A percentile compares a stretch with the other conserved stretches of the same genome.
phyloP scores from a whole-genome alignment of 768 basidiomycete species.

The Clavaria fumosa region DNA sequence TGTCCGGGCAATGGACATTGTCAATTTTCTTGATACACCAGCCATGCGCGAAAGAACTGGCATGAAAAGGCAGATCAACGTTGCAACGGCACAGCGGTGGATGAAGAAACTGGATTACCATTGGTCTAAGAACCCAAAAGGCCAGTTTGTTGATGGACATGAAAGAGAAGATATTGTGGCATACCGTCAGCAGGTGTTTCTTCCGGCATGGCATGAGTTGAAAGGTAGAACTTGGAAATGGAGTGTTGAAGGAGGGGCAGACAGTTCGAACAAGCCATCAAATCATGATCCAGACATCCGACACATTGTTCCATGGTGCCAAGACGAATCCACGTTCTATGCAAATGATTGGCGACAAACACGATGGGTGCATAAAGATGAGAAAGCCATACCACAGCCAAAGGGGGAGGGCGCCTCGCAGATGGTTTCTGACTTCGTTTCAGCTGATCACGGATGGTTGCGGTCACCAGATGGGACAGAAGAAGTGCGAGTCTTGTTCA shows the following conservation, averaged over 20 bases:
- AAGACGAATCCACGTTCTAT: conserved; percentile 23
- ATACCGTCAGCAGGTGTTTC: conserved; percentile 15
- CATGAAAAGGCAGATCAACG: conserved; percentile 3
- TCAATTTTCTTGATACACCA: conserved; percentile 9
- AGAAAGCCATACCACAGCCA: conserved; percentile 12
- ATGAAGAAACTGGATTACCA: conserved; percentile 10
- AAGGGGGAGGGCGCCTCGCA: conserved; percentile 22
- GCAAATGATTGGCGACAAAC: conserved; percentile 15
- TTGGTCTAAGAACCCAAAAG: conserved; percentile 9
- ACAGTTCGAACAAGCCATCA: too few relatives aligned
- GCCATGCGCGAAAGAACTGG: conserved; percentile 9
- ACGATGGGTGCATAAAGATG: conserved; percentile 14
- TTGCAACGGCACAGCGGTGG: conserved; percentile 12
- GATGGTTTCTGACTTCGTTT: conserved; percentile 21
- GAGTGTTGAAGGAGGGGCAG: neutral
- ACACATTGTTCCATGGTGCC: conserved; percentile 9
- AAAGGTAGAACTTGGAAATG: conserved; percentile 4
- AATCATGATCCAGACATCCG: neutral
- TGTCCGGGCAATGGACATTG: conserved; percentile 9
- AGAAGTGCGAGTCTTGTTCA: conserved; percentile 11
- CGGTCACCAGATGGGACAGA: conserved; percentile 8
- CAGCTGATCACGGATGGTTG: conserved; percentile 11
- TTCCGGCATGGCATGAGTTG: conserved; percentile 8
- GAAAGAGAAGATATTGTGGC: conserved; percentile 18
- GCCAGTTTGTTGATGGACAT: conserved; percentile 21